Conservation (phyloP, 139 green algal genomes). For the Chlorella sorokiniana region DNA sequence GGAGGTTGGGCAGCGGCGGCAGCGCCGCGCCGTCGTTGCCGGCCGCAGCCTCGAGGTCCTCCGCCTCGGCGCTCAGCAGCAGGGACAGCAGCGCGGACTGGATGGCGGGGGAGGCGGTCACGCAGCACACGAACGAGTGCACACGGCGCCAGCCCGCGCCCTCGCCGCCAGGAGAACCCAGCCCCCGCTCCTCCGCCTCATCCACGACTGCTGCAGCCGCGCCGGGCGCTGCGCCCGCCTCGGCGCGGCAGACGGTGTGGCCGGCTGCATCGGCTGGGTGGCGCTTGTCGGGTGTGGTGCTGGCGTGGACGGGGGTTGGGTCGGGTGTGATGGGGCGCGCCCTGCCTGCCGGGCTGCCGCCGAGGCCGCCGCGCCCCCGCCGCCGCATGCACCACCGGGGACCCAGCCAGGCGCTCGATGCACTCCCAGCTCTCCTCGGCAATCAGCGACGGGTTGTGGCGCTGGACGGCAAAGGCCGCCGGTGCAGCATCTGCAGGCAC, state of each 20-base stretch:
- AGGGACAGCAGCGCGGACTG: slow-evolving; percentile 12
- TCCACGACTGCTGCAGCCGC: neutral
- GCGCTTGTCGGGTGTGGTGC: neutral
- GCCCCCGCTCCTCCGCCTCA: too few relatives aligned
- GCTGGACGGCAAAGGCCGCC: too few relatives aligned
- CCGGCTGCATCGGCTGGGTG: neutral
- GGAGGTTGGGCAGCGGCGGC: neutral
- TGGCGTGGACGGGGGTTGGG: neutral
- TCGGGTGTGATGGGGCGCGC: neutral
- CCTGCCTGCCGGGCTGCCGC: neutral
- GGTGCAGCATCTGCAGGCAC: too few relatives aligned
- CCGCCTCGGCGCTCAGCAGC: neutral
- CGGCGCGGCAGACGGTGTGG: neutral
- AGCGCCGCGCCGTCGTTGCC: neutral
- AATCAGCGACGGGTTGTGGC: too few relatives aligned
- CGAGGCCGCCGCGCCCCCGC: neutral
- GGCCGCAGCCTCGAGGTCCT: neutral
- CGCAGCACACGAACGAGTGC: neutral
- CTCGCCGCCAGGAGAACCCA: neutral
- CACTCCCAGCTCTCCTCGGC: too few relatives aligned
- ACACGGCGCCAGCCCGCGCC: neutral
- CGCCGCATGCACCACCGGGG: too few relatives aligned
- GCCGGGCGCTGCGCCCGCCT: neutral
- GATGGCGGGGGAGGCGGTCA: neutral
- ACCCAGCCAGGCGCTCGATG: too few relatives aligned